Evolutionary conservation across 2,329 filamentous ascomycete species (phyloP).

Genomic region (Aspergillus sclerotialis): DNA sequence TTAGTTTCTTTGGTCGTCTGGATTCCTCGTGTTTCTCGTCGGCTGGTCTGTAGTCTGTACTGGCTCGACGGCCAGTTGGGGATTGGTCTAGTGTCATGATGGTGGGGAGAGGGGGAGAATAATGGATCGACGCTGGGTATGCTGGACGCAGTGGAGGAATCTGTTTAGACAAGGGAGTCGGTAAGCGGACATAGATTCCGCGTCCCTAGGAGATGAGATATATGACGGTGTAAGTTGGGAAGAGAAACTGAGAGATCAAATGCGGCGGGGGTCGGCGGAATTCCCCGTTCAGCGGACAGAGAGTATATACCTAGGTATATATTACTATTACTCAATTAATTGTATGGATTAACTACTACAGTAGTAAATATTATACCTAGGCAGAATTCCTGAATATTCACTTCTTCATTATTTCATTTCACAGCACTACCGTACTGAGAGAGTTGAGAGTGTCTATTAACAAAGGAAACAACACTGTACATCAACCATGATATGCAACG

Average conservation of each 20-base stretch:
- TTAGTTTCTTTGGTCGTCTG: constrained; percentile 33
- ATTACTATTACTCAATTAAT: too few species aligned
- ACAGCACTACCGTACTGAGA: constrained; percentile 8
- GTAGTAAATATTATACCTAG: neutral
- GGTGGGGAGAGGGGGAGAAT: constrained; percentile 3
- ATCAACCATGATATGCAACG: constrained; percentile 12
- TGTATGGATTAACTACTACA: neutral
- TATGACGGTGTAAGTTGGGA: constrained; percentile 4
- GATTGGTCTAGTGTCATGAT: constrained; percentile 2
- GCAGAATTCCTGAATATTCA: too few species aligned
- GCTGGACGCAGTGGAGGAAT: too few species aligned
- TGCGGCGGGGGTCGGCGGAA: too few species aligned
- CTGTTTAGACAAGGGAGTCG: too few species aligned
- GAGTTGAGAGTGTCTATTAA: constrained; percentile 23
- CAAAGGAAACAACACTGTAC: constrained; percentile 5
- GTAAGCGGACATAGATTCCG: too few species aligned
- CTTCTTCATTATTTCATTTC: too few species aligned
- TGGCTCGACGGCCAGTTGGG: neutral
- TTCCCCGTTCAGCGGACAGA: too few species aligned
- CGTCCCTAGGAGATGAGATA: too few species aligned
- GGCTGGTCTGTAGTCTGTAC: constrained; percentile 6
- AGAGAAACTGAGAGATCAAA: neutral
- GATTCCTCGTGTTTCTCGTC: constrained; percentile 6
- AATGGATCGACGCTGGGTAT: too few species aligned
- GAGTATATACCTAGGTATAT: too few species aligned